These are phyloP conservation scores for Geranium brycei DNA, from an alignment of 345 rosid genomes.

Conservation along the genomic window DNA sequence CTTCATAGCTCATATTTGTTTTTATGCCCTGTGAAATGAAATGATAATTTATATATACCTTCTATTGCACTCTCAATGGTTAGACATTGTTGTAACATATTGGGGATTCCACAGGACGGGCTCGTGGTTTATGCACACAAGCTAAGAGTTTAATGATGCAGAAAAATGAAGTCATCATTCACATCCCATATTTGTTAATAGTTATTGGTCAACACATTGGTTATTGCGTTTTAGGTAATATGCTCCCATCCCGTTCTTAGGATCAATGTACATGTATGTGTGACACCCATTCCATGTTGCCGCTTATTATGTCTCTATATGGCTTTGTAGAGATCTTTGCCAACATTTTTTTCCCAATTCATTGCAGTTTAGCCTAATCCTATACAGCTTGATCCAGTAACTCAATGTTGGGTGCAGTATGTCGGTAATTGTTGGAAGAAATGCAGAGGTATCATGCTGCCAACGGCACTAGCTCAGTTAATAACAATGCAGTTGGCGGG, in stretches of 20 bases:
- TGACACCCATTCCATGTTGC: background rate
- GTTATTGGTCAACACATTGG: background rate
- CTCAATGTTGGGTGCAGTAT: constrained; percentile 67
- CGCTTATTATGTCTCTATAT: background rate
- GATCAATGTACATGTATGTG: background rate
- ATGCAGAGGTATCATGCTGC: constrained; percentile 96
- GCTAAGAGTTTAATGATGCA: background rate
- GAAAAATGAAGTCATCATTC: background rate
- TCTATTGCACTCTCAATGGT: background rate
- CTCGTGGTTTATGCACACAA: background rate
- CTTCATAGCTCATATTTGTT: background rate
- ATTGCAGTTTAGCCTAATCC: constrained; percentile 22
- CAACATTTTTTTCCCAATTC: background rate
- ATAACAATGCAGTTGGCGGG: constrained; percentile 63
- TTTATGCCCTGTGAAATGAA: background rate
- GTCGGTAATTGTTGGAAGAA: constrained; percentile 81
- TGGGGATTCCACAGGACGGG: background rate
- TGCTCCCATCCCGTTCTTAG: background rate
- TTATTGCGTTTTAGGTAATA: background rate
- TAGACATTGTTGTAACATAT: no score
- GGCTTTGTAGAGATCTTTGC: constrained; percentile 3
- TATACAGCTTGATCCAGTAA: constrained; percentile 21
- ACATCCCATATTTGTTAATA: background rate
- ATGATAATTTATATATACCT: background rate
- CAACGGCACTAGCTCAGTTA: constrained; percentile 91